Evolutionary conservation across 176 grass and related monocot genomes (phyloP).

Genomic region (Alopecurus myosuroides): DNA sequence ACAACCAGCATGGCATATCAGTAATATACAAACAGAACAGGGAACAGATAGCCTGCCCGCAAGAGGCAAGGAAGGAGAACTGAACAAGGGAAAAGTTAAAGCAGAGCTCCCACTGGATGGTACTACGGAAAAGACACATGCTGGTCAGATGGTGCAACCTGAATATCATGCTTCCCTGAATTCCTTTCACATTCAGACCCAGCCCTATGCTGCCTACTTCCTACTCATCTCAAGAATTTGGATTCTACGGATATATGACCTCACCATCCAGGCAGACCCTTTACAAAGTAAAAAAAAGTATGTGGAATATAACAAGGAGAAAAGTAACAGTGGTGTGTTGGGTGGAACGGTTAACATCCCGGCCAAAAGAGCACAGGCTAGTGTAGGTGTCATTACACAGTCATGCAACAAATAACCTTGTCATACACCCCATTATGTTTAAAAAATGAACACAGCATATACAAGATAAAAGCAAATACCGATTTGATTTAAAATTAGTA

Average conservation of each 20-base stretch:
- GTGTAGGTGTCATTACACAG: not conserved
- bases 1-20: slow-evolving; percentile 17
- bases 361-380: not conserved
- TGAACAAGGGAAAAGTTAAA: slow-evolving; percentile 46
- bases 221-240: slow-evolving; percentile 50
- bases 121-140: slow-evolving; percentile 31
- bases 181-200: slow-evolving; percentile 32
- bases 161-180: slow-evolving; percentile 35
- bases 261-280: slow-evolving; percentile 61
- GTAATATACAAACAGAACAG: slow-evolving; percentile 19
- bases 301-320: slow-evolving; percentile 20
- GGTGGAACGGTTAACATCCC: not conserved
- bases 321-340: not conserved
- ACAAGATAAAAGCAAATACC: not conserved
- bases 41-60: slow-evolving; percentile 1
- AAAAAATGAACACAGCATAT: not conserved
- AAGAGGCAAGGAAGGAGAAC: slow-evolving; percentile 15
- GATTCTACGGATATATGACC: slow-evolving; percentile 41
- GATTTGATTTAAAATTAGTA: not conserved
- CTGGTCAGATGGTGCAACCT: slow-evolving; percentile 43
- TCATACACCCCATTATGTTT: not conserved
- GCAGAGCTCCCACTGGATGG: slow-evolving; percentile 22
- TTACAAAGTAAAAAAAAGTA: slow-evolving; percentile 54
- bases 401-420: not conserved
- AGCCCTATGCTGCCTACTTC: slow-evolving; percentile 47